Evolutionary conservation across 371 early-diverging fungal species (phyloP).

Genomic region (Apophysomyces trapeziformis): DNA sequence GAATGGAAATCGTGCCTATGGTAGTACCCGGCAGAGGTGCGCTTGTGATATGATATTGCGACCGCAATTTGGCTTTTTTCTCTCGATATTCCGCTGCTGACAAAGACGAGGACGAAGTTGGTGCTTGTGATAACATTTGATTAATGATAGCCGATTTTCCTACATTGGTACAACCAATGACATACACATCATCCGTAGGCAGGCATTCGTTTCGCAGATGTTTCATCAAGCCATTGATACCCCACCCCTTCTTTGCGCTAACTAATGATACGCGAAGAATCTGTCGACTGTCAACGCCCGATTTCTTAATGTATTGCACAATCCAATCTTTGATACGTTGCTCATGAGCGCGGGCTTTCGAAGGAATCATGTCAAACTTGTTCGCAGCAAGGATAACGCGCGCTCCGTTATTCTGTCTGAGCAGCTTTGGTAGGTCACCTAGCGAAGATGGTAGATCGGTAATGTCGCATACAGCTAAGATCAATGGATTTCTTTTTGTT

Average conservation of each 20-base stretch:
- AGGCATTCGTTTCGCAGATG: slow-evolving; percentile 48
- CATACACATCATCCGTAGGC: slow-evolving; percentile 67
- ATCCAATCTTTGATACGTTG: slow-evolving; percentile 65
- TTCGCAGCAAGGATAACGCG: slow-evolving; percentile 68
- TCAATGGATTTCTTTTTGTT: slow-evolving; percentile 56
- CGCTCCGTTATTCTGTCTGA: slow-evolving; percentile 47
- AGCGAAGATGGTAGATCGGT: slow-evolving; percentile 69
- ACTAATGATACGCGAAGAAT: slow-evolving; percentile 54
- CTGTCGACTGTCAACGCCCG: slow-evolving; percentile 45
- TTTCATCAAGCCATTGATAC: slow-evolving; percentile 53
- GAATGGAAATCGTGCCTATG: slow-evolving; percentile 66
- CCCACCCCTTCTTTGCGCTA: slow-evolving; percentile 70
- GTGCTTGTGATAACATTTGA: slow-evolving; percentile 49
- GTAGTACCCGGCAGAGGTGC: slow-evolving; percentile 75
- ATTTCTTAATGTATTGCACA: slow-evolving; percentile 43
- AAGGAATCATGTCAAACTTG: slow-evolving; percentile 70
- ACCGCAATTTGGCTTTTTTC: slow-evolving; percentile 42
- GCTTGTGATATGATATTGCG: slow-evolving; percentile 58
- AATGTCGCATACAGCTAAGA: slow-evolving; percentile 65
- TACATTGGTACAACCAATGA: slow-evolving; percentile 74
- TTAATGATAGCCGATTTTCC: slow-evolving; percentile 78
- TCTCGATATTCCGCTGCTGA: slow-evolving; percentile 13
- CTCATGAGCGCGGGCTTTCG: slow-evolving; percentile 46
- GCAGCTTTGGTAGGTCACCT: slow-evolving; percentile 45
- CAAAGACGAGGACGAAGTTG: slow-evolving; percentile 19